Evolutionary conservation across 257 asterid genomes (phyloP).

Genomic region (Scutellaria galericulata): DNA sequence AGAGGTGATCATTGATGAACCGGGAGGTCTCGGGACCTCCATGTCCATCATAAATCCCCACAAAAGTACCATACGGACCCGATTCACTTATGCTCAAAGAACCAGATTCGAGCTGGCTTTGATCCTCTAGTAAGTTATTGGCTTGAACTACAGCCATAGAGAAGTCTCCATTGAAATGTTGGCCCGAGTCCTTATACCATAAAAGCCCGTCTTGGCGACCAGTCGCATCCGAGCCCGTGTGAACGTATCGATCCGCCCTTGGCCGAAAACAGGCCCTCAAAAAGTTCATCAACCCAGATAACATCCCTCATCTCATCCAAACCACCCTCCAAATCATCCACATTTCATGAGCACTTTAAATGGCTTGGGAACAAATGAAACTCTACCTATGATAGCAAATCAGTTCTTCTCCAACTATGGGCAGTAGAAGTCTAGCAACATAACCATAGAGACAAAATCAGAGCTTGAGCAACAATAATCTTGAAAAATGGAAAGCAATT

Average conservation of each 20-base stretch:
- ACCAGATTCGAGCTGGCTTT: conserved; percentile 89
- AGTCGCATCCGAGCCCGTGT: conserved; percentile 53
- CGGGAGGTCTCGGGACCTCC: conserved; percentile 90
- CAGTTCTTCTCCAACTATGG: conserved; percentile 32
- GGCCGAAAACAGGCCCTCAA: conserved; percentile 81
- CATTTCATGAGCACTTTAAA: conserved; percentile 39
- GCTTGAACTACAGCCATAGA: conserved; percentile 96
- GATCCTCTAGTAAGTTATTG: conserved; percentile 84
- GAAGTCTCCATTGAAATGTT: conserved; percentile 76
- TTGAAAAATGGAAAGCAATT: conserved; percentile 1
- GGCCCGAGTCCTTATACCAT: conserved; percentile 81
- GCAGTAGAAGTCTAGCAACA: conserved; percentile 37
- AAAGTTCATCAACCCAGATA: conserved; percentile 70
- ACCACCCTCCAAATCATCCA: conserved; percentile 50
- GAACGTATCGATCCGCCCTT: conserved; percentile 50
- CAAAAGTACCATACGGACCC: conserved; percentile 80
- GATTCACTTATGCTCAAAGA: conserved; percentile 54
- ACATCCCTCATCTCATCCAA: conserved; percentile 79
- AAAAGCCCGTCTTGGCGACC: conserved; percentile 77
- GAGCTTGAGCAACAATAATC: conserved; percentile 26
- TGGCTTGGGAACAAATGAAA: conserved; percentile 26
- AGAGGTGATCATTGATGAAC: conserved; percentile 73
- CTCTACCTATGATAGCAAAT: conserved; percentile 23
- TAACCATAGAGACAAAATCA: conserved; percentile 37
- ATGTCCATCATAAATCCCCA: conserved; percentile 90